Evolutionary conservation across 2,329 filamentous ascomycete species (phyloP).

Genomic region (Apiospora kogelbergensis): DNA sequence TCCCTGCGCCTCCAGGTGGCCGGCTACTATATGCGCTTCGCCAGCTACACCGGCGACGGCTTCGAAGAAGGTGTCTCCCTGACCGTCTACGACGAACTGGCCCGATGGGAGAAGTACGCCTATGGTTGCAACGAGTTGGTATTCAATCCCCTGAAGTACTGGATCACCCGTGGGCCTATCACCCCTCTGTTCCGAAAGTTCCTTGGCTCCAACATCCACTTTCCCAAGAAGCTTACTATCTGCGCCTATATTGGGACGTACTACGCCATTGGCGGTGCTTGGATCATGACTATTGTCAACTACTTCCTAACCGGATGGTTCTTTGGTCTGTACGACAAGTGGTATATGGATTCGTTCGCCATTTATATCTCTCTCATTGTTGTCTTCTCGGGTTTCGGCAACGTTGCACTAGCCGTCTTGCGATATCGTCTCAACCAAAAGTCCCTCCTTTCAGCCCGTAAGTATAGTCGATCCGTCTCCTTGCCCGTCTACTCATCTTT

Average conservation of each 20-base stretch:
- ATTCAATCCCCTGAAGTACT: conserved; percentile 75
- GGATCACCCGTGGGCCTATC: conserved; percentile 73
- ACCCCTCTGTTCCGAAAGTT: conserved; percentile 77
- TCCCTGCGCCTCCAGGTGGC: conserved; percentile 71
- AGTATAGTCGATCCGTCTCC: conserved; percentile 19
- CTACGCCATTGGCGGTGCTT: conserved; percentile 75
- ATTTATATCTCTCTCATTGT: conserved; percentile 34
- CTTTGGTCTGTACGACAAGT: conserved; percentile 49
- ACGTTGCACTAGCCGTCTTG: conserved; percentile 52
- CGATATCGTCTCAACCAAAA: conserved; percentile 58
- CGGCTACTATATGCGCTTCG: conserved; percentile 72
- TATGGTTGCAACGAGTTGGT: conserved; percentile 82
- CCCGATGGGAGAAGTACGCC: conserved; percentile 85
- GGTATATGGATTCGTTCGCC: conserved; percentile 61
- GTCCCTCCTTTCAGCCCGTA: conserved; percentile 42
- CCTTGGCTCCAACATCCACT: conserved; percentile 69
- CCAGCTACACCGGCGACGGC: conserved; percentile 71
- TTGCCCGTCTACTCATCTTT: neutral
- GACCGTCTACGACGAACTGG: conserved; percentile 81
- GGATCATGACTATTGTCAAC: conserved; percentile 71
- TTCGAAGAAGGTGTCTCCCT: conserved; percentile 84
- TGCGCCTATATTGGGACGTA: conserved; percentile 79
- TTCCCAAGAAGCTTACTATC: conserved; percentile 75
- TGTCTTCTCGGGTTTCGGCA: conserved; percentile 33
- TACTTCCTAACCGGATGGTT: conserved; percentile 78